Conservation (phyloP, 208 protist species). For the Tetramitus jugosus region DNA sequence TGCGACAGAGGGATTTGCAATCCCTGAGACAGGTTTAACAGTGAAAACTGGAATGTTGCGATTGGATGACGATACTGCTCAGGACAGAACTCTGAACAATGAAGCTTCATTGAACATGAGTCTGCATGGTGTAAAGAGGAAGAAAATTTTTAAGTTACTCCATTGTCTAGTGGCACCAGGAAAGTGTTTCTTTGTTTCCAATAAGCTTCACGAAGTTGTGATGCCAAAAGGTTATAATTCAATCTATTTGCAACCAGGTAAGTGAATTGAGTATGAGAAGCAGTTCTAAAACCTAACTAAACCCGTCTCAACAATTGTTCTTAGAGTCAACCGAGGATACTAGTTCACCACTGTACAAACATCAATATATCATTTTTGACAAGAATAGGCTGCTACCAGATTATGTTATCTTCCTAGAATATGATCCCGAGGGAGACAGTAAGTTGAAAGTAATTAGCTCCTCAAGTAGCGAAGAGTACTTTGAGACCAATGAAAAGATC, state of each 20-base stretch:
- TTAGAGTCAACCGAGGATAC: too few relatives aligned
- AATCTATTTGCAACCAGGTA: background rate
- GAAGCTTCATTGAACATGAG: background rate
- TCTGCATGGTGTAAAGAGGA: background rate
- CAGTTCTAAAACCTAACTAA: too few relatives aligned
- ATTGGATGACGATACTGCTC: background rate
- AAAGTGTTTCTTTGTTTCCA: background rate
- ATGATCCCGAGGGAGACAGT: background rate
- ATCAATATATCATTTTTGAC: conserved; percentile 1
- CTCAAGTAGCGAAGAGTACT: background rate
- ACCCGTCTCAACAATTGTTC: background rate
- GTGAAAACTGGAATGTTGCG: background rate
- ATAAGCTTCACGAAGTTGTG: background rate
- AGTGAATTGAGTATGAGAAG: too few relatives aligned
- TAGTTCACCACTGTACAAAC: background rate
- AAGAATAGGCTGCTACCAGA: background rate
- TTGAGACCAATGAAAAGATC: background rate
- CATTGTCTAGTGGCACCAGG: background rate
- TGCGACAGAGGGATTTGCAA: background rate
- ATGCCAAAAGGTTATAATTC: background rate
- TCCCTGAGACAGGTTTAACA: background rate
- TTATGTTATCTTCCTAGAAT: conserved; percentile 1
- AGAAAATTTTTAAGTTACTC: background rate
- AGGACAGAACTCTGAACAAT: background rate
- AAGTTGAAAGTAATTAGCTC: background rate